Evolutionary conservation across 495 filamentous ascomycete genomes (phyloP), one percentile per base, ranked within the genome.

Genomic region (Penicillium diatomitis): DNA sequence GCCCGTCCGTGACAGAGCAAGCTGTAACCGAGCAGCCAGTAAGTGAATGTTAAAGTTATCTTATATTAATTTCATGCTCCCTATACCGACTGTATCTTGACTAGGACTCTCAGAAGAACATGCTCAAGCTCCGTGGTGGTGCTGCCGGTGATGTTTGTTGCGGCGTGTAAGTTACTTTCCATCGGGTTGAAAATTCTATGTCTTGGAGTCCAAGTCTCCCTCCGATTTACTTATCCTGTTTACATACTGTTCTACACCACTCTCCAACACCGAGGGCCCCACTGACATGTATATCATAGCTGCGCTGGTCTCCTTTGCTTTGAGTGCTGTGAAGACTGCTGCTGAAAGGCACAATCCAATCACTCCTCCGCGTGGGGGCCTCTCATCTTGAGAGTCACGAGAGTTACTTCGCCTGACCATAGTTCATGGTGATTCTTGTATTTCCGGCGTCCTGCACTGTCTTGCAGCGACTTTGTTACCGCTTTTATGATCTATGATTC

Each of bases 61-160:
- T 10, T 5, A 6, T 20, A 2, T 0, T 20, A 20, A 1, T 20
- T 20, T 20, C 20, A 20, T 20, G 20, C 20, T 20, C 20, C 0
- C 20, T 20, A 2, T 20, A 20, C 20, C 20, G 20, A 20, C 20
- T 20, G 20, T 20, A 1, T 20, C 20, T 20, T 20, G 20, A 44
- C 12, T 43, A 74, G 68, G 49, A 57, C 44, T 56, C 61, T 33
- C 57, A 70, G 32, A 65, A 71, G 47, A 51, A 63, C 11, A 66
- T 65, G 60, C 63, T 69, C 64, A 62, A 61, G 47, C 61, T 74
- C n/a, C 71, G 71, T 35, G 69, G 71, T 52, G 71, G 71, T 53
- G 65, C 61, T 47, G 63, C 50, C 5, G 65, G 66, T 32, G 70
- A 66, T 12, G 50, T 72, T 41, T 74, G 71, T 64, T 74, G 71